phyloP scores from a whole-genome alignment of 257 asterid species.

The Verbena officinalis region DNA sequence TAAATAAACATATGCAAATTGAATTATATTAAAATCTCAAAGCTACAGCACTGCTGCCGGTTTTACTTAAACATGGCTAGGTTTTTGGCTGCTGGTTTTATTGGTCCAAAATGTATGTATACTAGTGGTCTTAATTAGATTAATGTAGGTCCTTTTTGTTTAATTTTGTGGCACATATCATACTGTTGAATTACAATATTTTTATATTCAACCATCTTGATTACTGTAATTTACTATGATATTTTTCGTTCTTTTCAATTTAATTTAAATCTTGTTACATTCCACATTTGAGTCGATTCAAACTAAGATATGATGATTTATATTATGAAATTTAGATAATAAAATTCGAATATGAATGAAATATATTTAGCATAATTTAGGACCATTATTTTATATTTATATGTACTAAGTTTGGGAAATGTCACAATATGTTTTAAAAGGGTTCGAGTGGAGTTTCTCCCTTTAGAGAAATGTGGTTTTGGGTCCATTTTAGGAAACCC shows the following conservation, averaged over 20 bases:
- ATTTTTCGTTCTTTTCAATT: no score
- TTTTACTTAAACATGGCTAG: constrained; percentile 24
- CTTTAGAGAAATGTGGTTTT: constrained; percentile 27
- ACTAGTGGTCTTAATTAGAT: neutral
- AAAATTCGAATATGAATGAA: no score
- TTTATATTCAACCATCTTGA: no score
- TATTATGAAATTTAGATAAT: no score
- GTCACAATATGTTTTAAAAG: neutral
- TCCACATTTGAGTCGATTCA: no score
- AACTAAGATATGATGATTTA: neutral
- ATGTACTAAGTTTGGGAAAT: constrained; percentile 17
- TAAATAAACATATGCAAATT: constrained; percentile 1
- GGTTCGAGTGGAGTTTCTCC: neutral
- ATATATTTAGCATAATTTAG: neutral
- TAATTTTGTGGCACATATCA: no score
- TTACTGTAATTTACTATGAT: no score
- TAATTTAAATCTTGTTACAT: no score
- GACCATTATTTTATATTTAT: no score
- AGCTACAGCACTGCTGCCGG: constrained; percentile 31
- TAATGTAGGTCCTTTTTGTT: no score
- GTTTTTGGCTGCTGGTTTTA: constrained; percentile 44
- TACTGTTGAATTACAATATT: no score
- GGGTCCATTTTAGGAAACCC: constrained; percentile 32
- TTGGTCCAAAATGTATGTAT: neutral
- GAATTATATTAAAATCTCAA: neutral